Base-by-base conservation (phyloP, 2,329 filamentous ascomycete genomes). In the Alternaria tenuissima region DNA sequence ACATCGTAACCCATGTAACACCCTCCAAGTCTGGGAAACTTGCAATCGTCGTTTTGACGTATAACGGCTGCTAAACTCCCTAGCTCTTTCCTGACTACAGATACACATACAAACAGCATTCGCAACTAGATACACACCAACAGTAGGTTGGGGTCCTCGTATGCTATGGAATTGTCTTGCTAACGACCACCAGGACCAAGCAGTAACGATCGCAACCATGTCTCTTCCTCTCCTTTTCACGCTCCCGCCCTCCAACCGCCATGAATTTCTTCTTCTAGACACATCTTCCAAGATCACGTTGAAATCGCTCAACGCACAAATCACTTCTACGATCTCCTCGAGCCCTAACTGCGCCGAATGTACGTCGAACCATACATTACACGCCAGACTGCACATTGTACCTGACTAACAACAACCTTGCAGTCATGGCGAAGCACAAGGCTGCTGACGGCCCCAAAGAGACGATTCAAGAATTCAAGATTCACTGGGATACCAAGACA, bases 151-250 rank as follows among this genome's bases (percentile, higher is more conserved):
- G 2, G 12, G 14, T 16, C 11, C 16, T 24, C 12, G 20, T 16
- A 7, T 24, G 11, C 11, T 16, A 7, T 14, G 11, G 12, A 42
- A 3, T 16, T 24, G 39, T 42, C 14, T 42, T 42, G 20, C 39
- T 24, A 42, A 42, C 6, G 20, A 42, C 6, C 16, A 41, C 6
- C 8, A 20, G 24, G 3, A 22, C 5, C 24, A 20, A 24, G 7
- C 6, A 28, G 11, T 4, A 8, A 20, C 49, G 38, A 12, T n/a
- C 16, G 32, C 56, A 57, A 63, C 30, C 28, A 72, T 71, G 68
- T 67, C 70, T 16, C 61, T 75, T 44, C 75, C 76, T 30, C 36
- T 78, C 63, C 64, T 78, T 63, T 76, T 78, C 68, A 77, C 74
- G 16, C 54, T 77, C 20, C 71, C 75, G 3, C 75, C 75, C 20